Evolutionary conservation across 2,329 filamentous ascomycete species (phyloP).

Genomic region (Aspergillus bombycis): DNA sequence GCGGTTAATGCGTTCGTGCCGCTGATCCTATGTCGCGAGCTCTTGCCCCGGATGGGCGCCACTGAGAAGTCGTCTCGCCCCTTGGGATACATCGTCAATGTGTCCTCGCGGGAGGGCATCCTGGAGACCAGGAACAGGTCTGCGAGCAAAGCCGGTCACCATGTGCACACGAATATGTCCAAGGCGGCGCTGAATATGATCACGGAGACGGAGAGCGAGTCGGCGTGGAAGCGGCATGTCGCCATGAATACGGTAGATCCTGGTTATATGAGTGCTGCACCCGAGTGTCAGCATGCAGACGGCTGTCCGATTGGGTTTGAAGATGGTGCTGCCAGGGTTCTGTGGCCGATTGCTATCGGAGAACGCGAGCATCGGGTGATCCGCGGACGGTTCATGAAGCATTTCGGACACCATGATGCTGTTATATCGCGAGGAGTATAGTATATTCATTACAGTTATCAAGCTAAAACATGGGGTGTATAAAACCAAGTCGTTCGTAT

Average conservation of each 20-base stretch:
- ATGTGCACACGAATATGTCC: conserved; percentile 47
- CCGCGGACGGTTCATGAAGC: conserved; percentile 28
- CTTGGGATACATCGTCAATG: conserved; percentile 32
- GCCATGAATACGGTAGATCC: conserved; percentile 46
- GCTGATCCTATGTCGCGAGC: conserved; percentile 42
- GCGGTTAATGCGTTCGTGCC: conserved; percentile 44
- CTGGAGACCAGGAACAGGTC: conserved; percentile 28
- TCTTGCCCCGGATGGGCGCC: conserved; percentile 35
- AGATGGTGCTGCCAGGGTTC: conserved; percentile 41
- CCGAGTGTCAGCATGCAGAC: conserved; percentile 32
- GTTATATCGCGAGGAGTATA: neutral
- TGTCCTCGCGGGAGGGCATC: conserved; percentile 43
- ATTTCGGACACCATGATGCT: conserved; percentile 19
- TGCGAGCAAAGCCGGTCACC: conserved; percentile 33
- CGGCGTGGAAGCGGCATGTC: conserved; percentile 35
- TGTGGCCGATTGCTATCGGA: conserved; percentile 40
- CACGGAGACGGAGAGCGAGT: conserved; percentile 41
- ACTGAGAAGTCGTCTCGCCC: neutral
- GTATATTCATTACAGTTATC: neutral
- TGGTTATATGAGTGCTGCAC: conserved; percentile 44
- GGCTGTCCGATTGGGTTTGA: conserved; percentile 42
- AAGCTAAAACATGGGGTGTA: neutral
- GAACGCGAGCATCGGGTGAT: conserved; percentile 18
- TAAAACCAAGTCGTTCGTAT: neutral
- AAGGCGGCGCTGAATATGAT: conserved; percentile 49